These are phyloP conservation scores for Colletotrichum higginsianum DNA, from an alignment of 2,329 filamentous ascomycete species.

Conservation along the genomic window DNA sequence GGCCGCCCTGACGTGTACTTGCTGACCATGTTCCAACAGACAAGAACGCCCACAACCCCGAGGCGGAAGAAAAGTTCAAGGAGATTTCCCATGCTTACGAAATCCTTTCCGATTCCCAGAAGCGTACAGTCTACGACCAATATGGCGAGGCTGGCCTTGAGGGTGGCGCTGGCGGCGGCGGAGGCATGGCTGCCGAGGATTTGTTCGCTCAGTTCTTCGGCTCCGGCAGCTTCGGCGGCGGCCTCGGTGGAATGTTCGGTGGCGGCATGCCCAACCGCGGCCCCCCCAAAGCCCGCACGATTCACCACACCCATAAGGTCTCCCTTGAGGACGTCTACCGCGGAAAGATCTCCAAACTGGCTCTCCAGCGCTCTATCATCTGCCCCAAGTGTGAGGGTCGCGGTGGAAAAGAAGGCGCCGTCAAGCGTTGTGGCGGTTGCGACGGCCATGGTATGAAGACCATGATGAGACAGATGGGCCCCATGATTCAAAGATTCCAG, in stretches of 20 bases:
- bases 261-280: slow-evolving; percentile 84
- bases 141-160: slow-evolving; percentile 98
- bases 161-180: slow-evolving; percentile 81
- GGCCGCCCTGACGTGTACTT: background rate
- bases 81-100: slow-evolving; percentile 97
- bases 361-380: slow-evolving; percentile 96
- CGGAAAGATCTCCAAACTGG: slow-evolving; percentile 97
- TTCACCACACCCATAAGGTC: slow-evolving; percentile 98
- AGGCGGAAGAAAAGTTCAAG: slow-evolving; percentile 98
- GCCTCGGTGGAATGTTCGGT: slow-evolving; percentile 84
- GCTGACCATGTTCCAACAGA: slow-evolving; percentile 67
- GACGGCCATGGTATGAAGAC: slow-evolving; percentile 98
- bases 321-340: slow-evolving; percentile 98
- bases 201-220: slow-evolving; percentile 98
- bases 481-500: slow-evolving; percentile 99
- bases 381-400: slow-evolving; percentile 94
- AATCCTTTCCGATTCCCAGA: slow-evolving; percentile 91
- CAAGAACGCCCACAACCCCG: slow-evolving; percentile 96
- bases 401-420: slow-evolving; percentile 97
- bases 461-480: slow-evolving; percentile 99
- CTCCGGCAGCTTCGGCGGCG: slow-evolving; percentile 78
- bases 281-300: slow-evolving; percentile 91
- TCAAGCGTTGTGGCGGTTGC: slow-evolving; percentile 91
- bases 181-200: slow-evolving; percentile 95
- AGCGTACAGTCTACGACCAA: slow-evolving; percentile 94